phyloP scores from a whole-genome alignment of 371 early-diverging fungal genomes.

The Rhizopus sp. region DNA sequence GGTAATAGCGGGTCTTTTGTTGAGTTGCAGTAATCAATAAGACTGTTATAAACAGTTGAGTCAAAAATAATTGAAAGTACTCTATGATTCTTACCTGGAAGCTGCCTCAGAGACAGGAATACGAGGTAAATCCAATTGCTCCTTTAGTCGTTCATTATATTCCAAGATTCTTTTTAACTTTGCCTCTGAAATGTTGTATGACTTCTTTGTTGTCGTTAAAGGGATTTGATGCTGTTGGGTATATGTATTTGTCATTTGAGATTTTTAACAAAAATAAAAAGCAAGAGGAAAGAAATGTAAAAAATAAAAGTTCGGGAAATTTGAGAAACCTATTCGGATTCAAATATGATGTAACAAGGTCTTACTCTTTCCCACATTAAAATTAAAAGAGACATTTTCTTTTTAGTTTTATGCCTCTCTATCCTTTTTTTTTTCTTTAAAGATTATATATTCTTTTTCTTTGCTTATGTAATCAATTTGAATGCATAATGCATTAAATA shows the following conservation, averaged over 20 bases:
- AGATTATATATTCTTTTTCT: too few species aligned
- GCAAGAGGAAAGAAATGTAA: not conserved
- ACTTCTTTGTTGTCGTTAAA: slow-evolving; percentile 13
- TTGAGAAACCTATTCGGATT: not conserved
- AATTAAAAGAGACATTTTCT: too few species aligned
- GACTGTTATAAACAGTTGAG: slow-evolving; percentile 24
- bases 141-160: slow-evolving; percentile 71
- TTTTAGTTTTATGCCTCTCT: too few species aligned
- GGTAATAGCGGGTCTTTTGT: slow-evolving; percentile 74
- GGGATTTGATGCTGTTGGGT: slow-evolving; percentile 18
- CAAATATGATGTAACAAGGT: too few species aligned
- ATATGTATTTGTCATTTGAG: slow-evolving; percentile 23
- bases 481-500: too few species aligned
- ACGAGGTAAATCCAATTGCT: slow-evolving; percentile 77
- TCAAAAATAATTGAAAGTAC: not conserved
- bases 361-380: too few species aligned
- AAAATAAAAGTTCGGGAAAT: slow-evolving; percentile 3
- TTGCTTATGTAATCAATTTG: too few species aligned
- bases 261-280: not conserved
- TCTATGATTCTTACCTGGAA: slow-evolving; percentile 25
- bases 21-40: slow-evolving; percentile 55
- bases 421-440: too few species aligned
- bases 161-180: slow-evolving; percentile 76
- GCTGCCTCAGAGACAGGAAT: slow-evolving; percentile 78
- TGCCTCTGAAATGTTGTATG: slow-evolving; percentile 54